These are phyloP conservation scores for Gilbertella persicaria DNA, from an alignment of 371 early-diverging fungal species.

Conservation along the genomic window DNA sequence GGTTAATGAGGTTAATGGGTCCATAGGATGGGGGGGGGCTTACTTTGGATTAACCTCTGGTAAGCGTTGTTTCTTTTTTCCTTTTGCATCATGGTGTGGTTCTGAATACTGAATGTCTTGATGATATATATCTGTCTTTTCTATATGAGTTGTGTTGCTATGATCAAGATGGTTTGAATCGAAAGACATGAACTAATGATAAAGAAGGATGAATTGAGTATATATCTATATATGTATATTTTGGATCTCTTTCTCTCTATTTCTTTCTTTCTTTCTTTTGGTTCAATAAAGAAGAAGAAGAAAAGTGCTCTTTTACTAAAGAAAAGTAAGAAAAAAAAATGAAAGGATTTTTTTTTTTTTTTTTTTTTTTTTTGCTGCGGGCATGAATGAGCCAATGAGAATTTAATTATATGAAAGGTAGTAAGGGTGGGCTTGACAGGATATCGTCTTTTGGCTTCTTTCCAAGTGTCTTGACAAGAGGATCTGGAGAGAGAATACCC, in stretches of 20 bases:
- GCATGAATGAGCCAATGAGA: background rate
- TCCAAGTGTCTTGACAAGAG: no score
- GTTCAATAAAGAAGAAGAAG: background rate
- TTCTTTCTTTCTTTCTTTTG: background rate
- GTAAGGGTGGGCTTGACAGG: no score
- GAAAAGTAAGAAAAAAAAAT: background rate
- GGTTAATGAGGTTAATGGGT: background rate
- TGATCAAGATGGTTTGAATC: slow-evolving; percentile 16
- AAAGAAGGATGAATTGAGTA: background rate
- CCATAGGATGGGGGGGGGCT: background rate
- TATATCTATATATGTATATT: no score
- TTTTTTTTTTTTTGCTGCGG: background rate
- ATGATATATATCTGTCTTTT: slow-evolving; percentile 8
- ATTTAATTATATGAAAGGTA: background rate
- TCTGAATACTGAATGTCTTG: background rate
- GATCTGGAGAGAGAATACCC: no score
- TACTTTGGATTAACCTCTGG: slow-evolving; percentile 22
- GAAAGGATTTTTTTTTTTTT: no score
- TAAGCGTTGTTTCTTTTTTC: slow-evolving; percentile 13
- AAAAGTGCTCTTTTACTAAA: background rate
- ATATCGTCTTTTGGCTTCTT: no score
- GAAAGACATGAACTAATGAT: slow-evolving; percentile 39
- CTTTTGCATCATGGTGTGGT: slow-evolving; percentile 14
- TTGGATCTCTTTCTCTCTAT: no score
- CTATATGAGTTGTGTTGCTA: slow-evolving; percentile 3